Conservation (phyloP, 2,329 filamentous ascomycete genomes). For the Aspergillus glaucus region DNA sequence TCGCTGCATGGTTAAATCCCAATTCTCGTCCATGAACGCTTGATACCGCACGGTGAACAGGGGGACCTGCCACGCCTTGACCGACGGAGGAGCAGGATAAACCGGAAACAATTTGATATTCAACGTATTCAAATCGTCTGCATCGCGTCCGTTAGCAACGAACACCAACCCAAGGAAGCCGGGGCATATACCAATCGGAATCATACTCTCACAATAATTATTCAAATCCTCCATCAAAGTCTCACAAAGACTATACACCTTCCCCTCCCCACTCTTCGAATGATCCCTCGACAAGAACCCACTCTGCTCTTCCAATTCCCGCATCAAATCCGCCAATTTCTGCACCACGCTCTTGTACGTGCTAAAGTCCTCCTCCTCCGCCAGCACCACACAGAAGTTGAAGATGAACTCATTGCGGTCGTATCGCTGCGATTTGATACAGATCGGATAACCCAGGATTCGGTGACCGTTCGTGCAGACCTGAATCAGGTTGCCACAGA, state of each 20-base stretch:
- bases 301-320: slow-evolving; percentile 85
- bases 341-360: slow-evolving; percentile 80
- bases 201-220: slow-evolving; percentile 98
- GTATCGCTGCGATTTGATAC: slow-evolving; percentile 75
- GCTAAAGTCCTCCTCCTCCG: slow-evolving; percentile 62
- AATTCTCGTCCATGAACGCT: slow-evolving; percentile 48
- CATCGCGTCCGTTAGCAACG: slow-evolving; percentile 6
- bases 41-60: slow-evolving; percentile 58
- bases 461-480: slow-evolving; percentile 69
- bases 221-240: slow-evolving; percentile 88
- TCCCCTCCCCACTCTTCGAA: slow-evolving; percentile 41
- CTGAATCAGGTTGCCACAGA: slow-evolving; percentile 80
- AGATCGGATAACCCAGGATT: slow-evolving; percentile 82
- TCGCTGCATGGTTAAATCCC: slow-evolving; percentile 49
- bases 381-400: slow-evolving; percentile 85
- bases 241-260: slow-evolving; percentile 67
- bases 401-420: slow-evolving; percentile 96
- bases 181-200: slow-evolving; percentile 66
- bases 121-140: slow-evolving; percentile 87
- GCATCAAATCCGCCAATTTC: slow-evolving; percentile 77
- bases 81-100: slow-evolving; percentile 66
- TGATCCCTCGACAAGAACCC: slow-evolving; percentile 59
- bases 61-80: slow-evolving; percentile 87
- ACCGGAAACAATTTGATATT: slow-evolving; percentile 94
- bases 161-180: background rate